These are phyloP conservation scores for Skeletonema potamos DNA, from an alignment of 108 stramenopile species.

Conservation along the genomic window DNA sequence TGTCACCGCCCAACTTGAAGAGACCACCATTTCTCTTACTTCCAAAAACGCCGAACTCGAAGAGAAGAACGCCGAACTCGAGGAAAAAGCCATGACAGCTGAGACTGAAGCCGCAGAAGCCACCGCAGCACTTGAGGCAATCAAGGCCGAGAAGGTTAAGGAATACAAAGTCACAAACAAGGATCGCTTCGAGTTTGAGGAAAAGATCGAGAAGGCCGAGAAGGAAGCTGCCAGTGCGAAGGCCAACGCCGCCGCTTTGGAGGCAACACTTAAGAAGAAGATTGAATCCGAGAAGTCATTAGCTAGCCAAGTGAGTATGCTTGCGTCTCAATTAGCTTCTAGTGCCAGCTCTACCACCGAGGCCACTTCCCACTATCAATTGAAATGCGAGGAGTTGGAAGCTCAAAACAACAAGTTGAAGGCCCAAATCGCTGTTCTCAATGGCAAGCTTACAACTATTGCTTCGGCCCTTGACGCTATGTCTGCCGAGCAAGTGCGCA, in stretches of 20 bases:
- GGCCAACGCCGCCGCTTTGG: constrained; percentile 56
- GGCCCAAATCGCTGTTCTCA: constrained; percentile 46
- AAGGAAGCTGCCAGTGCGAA: constrained; percentile 55
- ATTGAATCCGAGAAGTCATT: constrained; percentile 69
- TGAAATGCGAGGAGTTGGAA: constrained; percentile 50
- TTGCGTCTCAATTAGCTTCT: constrained; percentile 60
- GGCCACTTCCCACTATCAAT: constrained; percentile 30
- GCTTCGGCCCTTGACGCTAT: constrained; percentile 63
- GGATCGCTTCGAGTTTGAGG: constrained; percentile 38
- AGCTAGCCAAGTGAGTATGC: constrained; percentile 57
- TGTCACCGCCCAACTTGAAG: constrained; percentile 33
- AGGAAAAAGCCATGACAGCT: constrained; percentile 23
- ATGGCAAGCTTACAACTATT: constrained; percentile 54
- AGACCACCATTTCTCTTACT: constrained; percentile 23
- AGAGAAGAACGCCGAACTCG: constrained; percentile 35
- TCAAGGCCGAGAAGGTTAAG: constrained; percentile 25
- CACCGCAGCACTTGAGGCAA: constrained; percentile 26
- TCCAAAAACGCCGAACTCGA: constrained; percentile 34
- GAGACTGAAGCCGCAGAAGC: constrained; percentile 22
- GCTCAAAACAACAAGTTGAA: constrained; percentile 54
- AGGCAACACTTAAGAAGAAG: constrained; percentile 74
- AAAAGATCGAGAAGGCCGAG: constrained; percentile 35
- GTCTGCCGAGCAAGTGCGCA: constrained; percentile 63
- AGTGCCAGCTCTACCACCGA: constrained; percentile 43
- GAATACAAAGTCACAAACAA: constrained; percentile 46